Conservation (phyloP, 2,329 filamentous ascomycete species). For the Colletotrichum siamense region DNA sequence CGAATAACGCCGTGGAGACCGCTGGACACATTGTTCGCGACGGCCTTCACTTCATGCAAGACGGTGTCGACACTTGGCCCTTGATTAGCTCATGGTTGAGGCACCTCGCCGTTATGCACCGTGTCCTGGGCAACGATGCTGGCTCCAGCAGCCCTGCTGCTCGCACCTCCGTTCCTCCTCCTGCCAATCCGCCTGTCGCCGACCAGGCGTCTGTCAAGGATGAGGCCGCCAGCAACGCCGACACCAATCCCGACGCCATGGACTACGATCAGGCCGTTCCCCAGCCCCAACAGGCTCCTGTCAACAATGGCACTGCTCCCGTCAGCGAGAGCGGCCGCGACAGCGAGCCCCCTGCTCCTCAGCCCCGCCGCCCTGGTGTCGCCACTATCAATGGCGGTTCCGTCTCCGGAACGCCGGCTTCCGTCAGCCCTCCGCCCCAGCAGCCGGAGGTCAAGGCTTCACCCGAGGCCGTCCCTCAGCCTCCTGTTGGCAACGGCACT, state of each 20-base stretch:
- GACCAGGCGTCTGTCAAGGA: conserved; percentile 54
- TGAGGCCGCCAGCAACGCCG: conserved; percentile 59
- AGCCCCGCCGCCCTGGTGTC: conserved; percentile 57
- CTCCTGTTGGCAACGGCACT: conserved; percentile 22
- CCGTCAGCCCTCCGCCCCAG: conserved; percentile 45
- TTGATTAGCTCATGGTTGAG: conserved; percentile 65
- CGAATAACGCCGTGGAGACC: conserved; percentile 60
- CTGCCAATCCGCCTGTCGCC: conserved; percentile 29
- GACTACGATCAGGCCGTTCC: conserved; percentile 57
- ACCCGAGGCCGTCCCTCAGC: conserved; percentile 23
- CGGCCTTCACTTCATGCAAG: conserved; percentile 63
- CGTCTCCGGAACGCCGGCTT: conserved; percentile 51
- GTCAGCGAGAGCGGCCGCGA: conserved; percentile 49
- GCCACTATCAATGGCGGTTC: conserved; percentile 65
- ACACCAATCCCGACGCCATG: conserved; percentile 61
- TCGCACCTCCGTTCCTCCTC: conserved; percentile 34
- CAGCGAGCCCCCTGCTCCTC: conserved; percentile 57
- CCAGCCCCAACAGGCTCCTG: conserved; percentile 34
- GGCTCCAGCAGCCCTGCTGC: conserved; percentile 35
- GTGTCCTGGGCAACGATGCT: conserved; percentile 62
- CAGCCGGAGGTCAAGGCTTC: conserved; percentile 43
- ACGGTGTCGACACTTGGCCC: conserved; percentile 65
- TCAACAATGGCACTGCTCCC: conserved; percentile 24
- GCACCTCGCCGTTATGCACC: conserved; percentile 66
- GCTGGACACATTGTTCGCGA: conserved; percentile 63